These are phyloP conservation scores for Lachancea cidri DNA, from an alignment of 805 yeast genomes.

Conservation along the genomic window DNA sequence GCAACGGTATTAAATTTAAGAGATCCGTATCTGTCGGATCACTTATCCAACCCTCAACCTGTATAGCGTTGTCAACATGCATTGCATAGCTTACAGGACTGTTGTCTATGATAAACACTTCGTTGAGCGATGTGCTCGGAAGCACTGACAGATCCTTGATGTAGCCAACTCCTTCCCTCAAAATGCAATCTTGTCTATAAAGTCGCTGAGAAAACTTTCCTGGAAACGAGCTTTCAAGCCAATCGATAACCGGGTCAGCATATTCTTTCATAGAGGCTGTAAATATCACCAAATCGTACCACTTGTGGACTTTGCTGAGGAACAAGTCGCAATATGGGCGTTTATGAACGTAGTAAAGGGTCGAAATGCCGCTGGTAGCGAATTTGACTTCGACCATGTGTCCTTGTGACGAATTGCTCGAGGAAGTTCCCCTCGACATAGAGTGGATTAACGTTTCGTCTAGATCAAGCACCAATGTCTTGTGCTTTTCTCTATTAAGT, in stretches of 20 bases:
- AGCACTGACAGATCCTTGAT: constrained; percentile 55
- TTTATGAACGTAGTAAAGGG: constrained; percentile 84
- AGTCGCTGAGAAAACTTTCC: constrained; percentile 52
- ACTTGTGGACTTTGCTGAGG: constrained; percentile 66
- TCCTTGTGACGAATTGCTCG: constrained; percentile 34
- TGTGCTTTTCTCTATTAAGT: constrained; percentile 33
- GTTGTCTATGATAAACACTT: constrained; percentile 81
- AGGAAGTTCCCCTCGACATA: constrained; percentile 50
- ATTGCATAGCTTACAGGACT: constrained; percentile 84
- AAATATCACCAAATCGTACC: constrained; percentile 88
- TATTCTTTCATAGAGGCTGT: constrained; percentile 94
- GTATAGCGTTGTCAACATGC: constrained; percentile 83
- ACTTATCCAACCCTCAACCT: constrained; percentile 96
- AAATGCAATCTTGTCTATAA: constrained; percentile 76
- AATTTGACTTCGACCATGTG: constrained; percentile 80
- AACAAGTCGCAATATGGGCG: constrained; percentile 89
- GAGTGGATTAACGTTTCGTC: constrained; percentile 96
- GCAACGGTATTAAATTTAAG: constrained; percentile 72
- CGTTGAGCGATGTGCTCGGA: constrained; percentile 22
- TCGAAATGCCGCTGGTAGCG: constrained; percentile 52
- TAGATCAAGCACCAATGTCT: constrained; percentile 77
- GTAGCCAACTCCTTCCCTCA: constrained; percentile 77
- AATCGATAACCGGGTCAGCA: constrained; percentile 95
- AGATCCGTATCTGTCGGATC: constrained; percentile 90
- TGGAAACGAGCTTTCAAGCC: constrained; percentile 63